phyloP scores from a whole-genome alignment of 805 yeast species.

The Candida arabinofermentans region DNA sequence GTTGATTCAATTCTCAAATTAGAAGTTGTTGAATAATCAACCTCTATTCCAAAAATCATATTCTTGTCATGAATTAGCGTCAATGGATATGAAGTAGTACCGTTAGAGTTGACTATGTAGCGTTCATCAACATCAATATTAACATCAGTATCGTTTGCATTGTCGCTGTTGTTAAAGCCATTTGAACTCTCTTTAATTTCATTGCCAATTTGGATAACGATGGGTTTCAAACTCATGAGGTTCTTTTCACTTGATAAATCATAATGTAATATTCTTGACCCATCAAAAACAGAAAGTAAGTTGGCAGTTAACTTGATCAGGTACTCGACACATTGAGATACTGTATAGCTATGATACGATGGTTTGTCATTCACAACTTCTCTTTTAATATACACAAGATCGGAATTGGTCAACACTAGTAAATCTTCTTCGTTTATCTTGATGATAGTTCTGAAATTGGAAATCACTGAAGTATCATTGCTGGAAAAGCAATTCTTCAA shows the following conservation, averaged over 20 bases:
- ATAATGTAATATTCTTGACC: slow-evolving; percentile 29
- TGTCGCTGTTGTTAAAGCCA: no score
- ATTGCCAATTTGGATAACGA: slow-evolving; percentile 30
- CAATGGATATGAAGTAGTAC: slow-evolving; percentile 44
- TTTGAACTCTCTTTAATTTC: slow-evolving; percentile 22
- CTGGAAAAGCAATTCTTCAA: slow-evolving; percentile 25
- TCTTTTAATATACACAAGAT: slow-evolving; percentile 26
- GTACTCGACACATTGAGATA: slow-evolving; percentile 29
- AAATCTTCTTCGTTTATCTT: slow-evolving; percentile 28
- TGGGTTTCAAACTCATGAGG: slow-evolving; percentile 24
- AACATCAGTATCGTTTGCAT: not conserved
- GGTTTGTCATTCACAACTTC: slow-evolving; percentile 11
- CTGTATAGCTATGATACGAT: slow-evolving; percentile 21
- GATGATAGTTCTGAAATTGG: slow-evolving; percentile 24
- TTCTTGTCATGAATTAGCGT: slow-evolving; percentile 45
- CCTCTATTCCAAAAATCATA: slow-evolving; percentile 45
- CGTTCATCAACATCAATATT: not conserved
- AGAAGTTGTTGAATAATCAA: slow-evolving; percentile 29
- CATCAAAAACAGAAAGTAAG: slow-evolving; percentile 31
- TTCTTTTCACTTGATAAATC: slow-evolving; percentile 25
- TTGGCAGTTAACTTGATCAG: slow-evolving; percentile 25
- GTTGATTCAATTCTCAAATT: slow-evolving; percentile 30
- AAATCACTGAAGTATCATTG: slow-evolving; percentile 17
- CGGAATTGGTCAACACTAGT: slow-evolving; percentile 26
- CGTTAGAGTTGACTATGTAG: slow-evolving; percentile 24